phyloP scores from a whole-genome alignment of 2,329 filamentous ascomycete species.

The Myotisia sp. region DNA sequence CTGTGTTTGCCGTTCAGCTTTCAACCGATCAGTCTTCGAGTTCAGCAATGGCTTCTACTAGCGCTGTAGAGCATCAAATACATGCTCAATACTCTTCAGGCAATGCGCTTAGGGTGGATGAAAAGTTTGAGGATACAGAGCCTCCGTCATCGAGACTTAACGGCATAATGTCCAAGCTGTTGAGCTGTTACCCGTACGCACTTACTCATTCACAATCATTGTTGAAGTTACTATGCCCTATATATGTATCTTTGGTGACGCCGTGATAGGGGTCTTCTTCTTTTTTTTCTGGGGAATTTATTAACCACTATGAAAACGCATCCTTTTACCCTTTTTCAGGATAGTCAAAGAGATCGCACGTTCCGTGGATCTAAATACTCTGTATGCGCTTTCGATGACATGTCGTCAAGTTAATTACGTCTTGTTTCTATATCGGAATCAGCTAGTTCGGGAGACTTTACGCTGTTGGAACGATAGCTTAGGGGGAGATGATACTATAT shows the following conservation, averaged over 20 bases:
- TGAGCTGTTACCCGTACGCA: conserved; percentile 37
- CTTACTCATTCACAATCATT: neutral
- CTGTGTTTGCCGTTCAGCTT: neutral
- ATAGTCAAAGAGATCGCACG: conserved; percentile 62
- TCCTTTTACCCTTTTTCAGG: conserved; percentile 35
- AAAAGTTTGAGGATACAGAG: conserved; percentile 2
- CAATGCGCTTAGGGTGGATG: conserved; percentile 6
- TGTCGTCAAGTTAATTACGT: conserved; percentile 66
- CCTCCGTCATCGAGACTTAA: conserved; percentile 4
- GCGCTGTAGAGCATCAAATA: neutral
- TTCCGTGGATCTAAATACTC: conserved; percentile 70
- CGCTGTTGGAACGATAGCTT: conserved; percentile 60
- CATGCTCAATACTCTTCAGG: conserved; percentile 18
- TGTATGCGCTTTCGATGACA: conserved; percentile 68
- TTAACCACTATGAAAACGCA: conserved; percentile 6
- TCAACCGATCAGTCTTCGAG: too few species aligned
- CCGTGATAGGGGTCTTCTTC: conserved; percentile 5
- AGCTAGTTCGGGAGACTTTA: conserved; percentile 60
- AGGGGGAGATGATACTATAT: conserved; percentile 14
- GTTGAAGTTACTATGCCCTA: conserved; percentile 1
- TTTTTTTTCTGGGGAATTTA: neutral
- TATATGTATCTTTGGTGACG: neutral
- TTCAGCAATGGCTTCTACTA: too few species aligned
- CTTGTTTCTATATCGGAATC: conserved; percentile 61
- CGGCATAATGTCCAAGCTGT: conserved; percentile 22